A percentile compares a stretch with the other conserved stretches of the same genome.
Evolutionary conservation across 176 grass and related monocot genomes (phyloP).

Genomic region (Pontederia paniculata): DNA sequence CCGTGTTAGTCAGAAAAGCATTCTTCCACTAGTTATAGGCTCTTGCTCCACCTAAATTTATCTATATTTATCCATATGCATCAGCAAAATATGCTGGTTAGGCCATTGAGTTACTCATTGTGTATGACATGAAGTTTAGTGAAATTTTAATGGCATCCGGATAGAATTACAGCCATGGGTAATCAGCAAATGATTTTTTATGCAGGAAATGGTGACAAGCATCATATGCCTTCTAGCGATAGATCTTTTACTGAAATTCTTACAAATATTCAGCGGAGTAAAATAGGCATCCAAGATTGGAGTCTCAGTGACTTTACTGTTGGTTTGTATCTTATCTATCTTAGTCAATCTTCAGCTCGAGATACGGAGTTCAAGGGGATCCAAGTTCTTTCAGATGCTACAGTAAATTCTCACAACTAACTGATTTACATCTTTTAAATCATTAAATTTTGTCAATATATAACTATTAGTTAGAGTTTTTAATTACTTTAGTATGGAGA

Average conservation of each 20-base stretch:
- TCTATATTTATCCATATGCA: not conserved
- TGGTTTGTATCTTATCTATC: slow-evolving; percentile 88
- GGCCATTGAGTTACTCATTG: no score
- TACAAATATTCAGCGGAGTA: slow-evolving; percentile 71
- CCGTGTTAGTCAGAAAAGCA: no score
- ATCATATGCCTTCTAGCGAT: slow-evolving; percentile 31
- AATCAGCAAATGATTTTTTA: not conserved
- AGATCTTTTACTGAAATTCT: slow-evolving; percentile 65
- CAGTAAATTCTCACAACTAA: slow-evolving; percentile 22
- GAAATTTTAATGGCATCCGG: no score
- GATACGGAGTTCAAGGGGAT: slow-evolving; percentile 52
- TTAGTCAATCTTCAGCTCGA: slow-evolving; percentile 71
- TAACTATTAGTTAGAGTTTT: not conserved
- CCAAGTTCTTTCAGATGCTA: slow-evolving; percentile 59
- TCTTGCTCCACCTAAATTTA: not conserved
- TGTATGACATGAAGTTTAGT: no score
- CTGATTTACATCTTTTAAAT: no score
- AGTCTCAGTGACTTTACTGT: slow-evolving; percentile 81
- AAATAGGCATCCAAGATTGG: slow-evolving; percentile 84
- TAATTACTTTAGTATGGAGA: not conserved
- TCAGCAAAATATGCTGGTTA: no score
- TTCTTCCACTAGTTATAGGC: no score
- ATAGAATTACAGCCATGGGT: no score
- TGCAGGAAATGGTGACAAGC: slow-evolving; percentile 38
- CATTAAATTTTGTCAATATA: not conserved